These are phyloP conservation scores for Fonsecaea multimorphosa DNA, from an alignment of 2,329 filamentous ascomycete genomes.

Conservation along the genomic window DNA sequence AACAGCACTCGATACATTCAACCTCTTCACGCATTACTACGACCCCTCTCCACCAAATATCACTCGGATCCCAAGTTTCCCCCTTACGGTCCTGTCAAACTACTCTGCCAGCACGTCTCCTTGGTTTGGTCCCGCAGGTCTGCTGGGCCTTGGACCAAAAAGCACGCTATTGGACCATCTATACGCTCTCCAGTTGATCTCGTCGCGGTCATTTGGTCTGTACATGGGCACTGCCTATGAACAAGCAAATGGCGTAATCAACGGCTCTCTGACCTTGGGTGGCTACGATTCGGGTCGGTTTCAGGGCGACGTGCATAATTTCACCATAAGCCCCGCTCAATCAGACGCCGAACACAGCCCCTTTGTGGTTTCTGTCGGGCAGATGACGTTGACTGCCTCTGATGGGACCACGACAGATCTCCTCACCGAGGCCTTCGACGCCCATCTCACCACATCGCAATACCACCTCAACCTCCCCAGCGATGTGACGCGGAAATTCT, in stretches of 20 bases:
- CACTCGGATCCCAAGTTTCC: constrained; percentile 31
- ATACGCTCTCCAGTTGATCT: constrained; percentile 45
- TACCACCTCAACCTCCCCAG: constrained; percentile 51
- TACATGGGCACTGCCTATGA: constrained; percentile 52
- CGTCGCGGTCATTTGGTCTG: constrained; percentile 50
- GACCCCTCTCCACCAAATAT: constrained; percentile 36
- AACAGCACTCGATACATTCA: constrained; percentile 41
- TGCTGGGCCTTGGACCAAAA: constrained; percentile 48
- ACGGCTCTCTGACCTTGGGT: constrained; percentile 53
- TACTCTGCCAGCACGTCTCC: constrained; percentile 30
- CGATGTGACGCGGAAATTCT: constrained; percentile 50
- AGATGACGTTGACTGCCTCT: constrained; percentile 46
- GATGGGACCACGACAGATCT: constrained; percentile 31
- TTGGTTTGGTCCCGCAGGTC: constrained; percentile 38
- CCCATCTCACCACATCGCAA: constrained; percentile 51
- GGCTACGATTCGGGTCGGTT: constrained; percentile 54
- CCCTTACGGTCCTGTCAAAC: constrained; percentile 36
- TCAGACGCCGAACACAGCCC: constrained; percentile 41
- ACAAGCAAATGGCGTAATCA: constrained; percentile 49
- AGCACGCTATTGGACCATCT: constrained; percentile 51
- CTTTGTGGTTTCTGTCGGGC: constrained; percentile 49
- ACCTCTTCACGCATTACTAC: constrained; percentile 38
- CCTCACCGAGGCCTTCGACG: constrained; percentile 47
- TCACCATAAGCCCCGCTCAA: constrained; percentile 41
- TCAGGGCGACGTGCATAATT: constrained; percentile 44